Conservation (phyloP, 768 basidiomycete genomes). For the Trametes elegans region DNA sequence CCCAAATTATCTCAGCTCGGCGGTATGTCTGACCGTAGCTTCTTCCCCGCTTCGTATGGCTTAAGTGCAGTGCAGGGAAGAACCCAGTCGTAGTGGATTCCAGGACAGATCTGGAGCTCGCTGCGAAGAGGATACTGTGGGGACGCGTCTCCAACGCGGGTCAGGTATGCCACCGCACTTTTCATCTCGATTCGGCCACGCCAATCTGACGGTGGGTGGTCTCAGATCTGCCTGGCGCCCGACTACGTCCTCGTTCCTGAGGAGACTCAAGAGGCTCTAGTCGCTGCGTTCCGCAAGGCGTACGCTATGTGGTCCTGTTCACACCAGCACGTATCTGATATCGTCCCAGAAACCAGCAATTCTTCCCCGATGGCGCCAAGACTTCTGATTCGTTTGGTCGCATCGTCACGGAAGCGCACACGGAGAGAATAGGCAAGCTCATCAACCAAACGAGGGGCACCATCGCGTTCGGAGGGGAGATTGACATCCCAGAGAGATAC, state of each 20-base stretch:
- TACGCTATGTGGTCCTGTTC: too few relatives aligned
- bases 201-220: neutral
- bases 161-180: slow-evolving; percentile 24
- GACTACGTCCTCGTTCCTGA: slow-evolving; percentile 47
- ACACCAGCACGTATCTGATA: neutral
- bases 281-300: slow-evolving; percentile 40
- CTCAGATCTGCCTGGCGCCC: slow-evolving; percentile 64
- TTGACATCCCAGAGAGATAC: slow-evolving; percentile 49
- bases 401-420: slow-evolving; percentile 51
- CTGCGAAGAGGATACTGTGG: slow-evolving; percentile 71
- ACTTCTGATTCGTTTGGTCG: slow-evolving; percentile 43
- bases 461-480: slow-evolving; percentile 61
- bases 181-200: neutral
- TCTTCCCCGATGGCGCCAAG: slow-evolving; percentile 45
- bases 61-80: slow-evolving; percentile 40
- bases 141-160: slow-evolving; percentile 72
- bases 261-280: slow-evolving; percentile 33
- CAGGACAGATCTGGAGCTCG: slow-evolving; percentile 52
- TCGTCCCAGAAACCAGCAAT: slow-evolving; percentile 33
- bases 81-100: slow-evolving; percentile 67
- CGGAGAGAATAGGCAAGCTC: slow-evolving; percentile 51
- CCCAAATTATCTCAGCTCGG: neutral
- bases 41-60: neutral
- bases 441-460: slow-evolving; percentile 62
- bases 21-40: neutral